These are phyloP conservation scores for Penicillium mononematosum DNA, from an alignment of 495 filamentous ascomycete species.

Conservation along the genomic window DNA sequence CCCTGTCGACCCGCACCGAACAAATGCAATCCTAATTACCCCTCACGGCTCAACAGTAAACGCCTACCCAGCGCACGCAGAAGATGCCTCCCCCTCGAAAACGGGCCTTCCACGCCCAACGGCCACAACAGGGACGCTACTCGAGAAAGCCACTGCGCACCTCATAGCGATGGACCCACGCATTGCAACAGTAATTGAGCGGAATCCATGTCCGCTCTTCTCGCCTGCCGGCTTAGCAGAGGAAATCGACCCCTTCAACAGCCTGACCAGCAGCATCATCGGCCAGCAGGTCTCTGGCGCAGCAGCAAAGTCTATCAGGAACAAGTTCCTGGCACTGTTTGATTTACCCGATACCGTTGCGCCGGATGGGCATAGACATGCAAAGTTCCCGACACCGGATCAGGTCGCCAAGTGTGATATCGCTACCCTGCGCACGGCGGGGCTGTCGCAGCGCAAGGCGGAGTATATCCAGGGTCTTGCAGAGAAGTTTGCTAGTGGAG, in stretches of 20 bases:
- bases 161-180: slow-evolving; percentile 73
- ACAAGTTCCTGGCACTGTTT: slow-evolving; percentile 82
- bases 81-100: slow-evolving; percentile 60
- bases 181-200: slow-evolving; percentile 68
- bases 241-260: slow-evolving; percentile 81
- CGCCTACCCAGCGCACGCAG: slow-evolving; percentile 48
- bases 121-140: slow-evolving; percentile 68
- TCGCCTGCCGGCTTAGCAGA: slow-evolving; percentile 79
- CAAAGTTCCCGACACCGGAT: slow-evolving; percentile 71
- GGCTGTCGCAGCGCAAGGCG: slow-evolving; percentile 87
- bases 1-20: slow-evolving; percentile 61
- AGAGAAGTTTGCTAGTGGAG: slow-evolving; percentile 71
- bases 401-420: slow-evolving; percentile 63
- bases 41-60: slow-evolving; percentile 71
- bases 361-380: slow-evolving; percentile 17
- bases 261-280: slow-evolving; percentile 81
- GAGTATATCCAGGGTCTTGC: slow-evolving; percentile 89
- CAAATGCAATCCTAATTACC: slow-evolving; percentile 77
- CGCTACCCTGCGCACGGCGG: slow-evolving; percentile 71
- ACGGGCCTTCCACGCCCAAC: slow-evolving; percentile 45
- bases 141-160: slow-evolving; percentile 76
- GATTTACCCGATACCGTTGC: slow-evolving; percentile 29
- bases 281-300: slow-evolving; percentile 94
- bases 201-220: slow-evolving; percentile 75
- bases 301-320: slow-evolving; percentile 82